Base-by-base conservation (phyloP, 1,284 basidiomycete species). In the Trichosporon sp. region DNA sequence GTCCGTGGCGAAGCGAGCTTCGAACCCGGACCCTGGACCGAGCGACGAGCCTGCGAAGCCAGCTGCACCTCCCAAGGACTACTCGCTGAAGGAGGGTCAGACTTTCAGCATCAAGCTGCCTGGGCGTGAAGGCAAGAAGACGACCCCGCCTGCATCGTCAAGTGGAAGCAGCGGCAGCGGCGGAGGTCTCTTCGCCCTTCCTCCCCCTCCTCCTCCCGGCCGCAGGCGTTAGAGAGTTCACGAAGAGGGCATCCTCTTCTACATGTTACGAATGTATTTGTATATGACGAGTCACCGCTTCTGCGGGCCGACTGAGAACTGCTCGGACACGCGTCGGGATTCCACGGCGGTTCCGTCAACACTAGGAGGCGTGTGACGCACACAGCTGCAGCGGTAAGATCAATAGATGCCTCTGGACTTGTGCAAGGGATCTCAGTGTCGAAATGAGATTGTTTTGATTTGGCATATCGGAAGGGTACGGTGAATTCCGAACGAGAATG, bases 71-170 rank as follows among this genome's bases (percentile, higher is more conserved):
- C 94, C 94, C 86, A 93, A 93, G 82, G 96, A 99, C 80, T 98
- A 97, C 82, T 92, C 91, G 43, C 86, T 99, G 76, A 98, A 98
- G 81, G 94, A 96, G 78, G 97, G 97, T 14, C 92, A 99, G 81
- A 98, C 96, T 0, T 96, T 99, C 83, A 91, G 91, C 12, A 96
- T 98, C 79, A 88, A 89, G 66, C 92, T 98, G 71, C 95, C 95
- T 7, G 94, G 94, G 8, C 73, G 82, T 46, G 81, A 81, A 59
- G 77, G 72, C 19, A 68, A 74, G 59, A 79, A 78, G 76, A 51
- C 40, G n/a, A 56, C 66, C 65, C 6, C 66, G 11, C 19, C 31
- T 1, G 7, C 54, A 10, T 21, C 35, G 16, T 46, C 43, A 16
- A 46, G 16, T 11, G 43, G 43, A 12, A 38, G 35, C 21, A 48